A percentile compares a stretch with the other conserved stretches of the same genome.
These are phyloP conservation scores for Limonium bicolor DNA, from an alignment of 148 eudicot species.

Conservation along the genomic window DNA sequence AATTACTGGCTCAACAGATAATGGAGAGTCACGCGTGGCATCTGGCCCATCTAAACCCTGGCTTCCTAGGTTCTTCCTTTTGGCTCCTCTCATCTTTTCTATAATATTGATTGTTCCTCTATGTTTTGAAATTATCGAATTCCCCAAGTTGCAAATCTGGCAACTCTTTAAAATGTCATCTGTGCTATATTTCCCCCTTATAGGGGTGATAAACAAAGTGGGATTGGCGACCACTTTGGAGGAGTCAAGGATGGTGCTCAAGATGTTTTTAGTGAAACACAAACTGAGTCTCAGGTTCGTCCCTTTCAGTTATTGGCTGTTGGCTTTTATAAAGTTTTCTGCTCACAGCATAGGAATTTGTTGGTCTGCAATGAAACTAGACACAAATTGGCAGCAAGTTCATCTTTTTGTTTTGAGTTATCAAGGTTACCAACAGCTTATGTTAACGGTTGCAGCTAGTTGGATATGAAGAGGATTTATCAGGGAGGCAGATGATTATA, in stretches of 20 bases:
- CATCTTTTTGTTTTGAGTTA: too few species aligned
- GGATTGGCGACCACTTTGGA: slow-evolving; percentile 16
- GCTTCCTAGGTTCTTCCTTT: slow-evolving; percentile 43
- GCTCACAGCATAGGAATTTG: too few species aligned
- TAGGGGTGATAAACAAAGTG: slow-evolving; percentile 50
- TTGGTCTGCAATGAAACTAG: too few species aligned
- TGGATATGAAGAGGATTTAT: slow-evolving; percentile 84
- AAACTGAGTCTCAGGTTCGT: slow-evolving; percentile 92
- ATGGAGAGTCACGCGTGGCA: slow-evolving; percentile 28
- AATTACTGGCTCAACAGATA: slow-evolving; percentile 35
- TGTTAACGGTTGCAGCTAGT: slow-evolving; percentile 85
- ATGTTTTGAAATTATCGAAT: too few species aligned
- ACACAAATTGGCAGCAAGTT: too few species aligned
- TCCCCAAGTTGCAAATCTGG: too few species aligned
- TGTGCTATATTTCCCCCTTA: too few species aligned
- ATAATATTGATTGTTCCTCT: not conserved
- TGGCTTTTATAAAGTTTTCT: too few species aligned
- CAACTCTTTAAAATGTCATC: too few species aligned
- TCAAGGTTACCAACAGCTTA: too few species aligned
- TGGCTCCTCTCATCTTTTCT: not conserved
- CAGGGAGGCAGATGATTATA: slow-evolving; percentile 83
- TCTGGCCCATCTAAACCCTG: slow-evolving; percentile 49
- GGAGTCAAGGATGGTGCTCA: slow-evolving; percentile 27
- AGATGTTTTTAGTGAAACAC: slow-evolving; percentile 86
- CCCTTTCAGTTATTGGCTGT: slow-evolving; percentile 6